Base-by-base conservation (phyloP, 1,284 basidiomycete species). In the Lignosus rhinocerotis region DNA sequence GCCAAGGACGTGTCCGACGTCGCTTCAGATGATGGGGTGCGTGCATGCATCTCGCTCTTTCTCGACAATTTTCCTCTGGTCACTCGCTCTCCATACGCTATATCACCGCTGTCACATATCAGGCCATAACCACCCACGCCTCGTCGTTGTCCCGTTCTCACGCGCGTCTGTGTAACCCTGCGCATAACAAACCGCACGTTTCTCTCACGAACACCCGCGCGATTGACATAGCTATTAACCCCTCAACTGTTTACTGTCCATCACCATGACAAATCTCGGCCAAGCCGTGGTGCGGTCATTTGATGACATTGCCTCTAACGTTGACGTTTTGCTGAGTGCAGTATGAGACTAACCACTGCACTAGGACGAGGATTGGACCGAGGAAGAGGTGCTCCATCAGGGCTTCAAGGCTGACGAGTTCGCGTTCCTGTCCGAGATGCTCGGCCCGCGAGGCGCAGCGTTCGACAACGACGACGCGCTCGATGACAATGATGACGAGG, bases 291-390 rank as follows among this genome's bases (percentile, higher is more conserved):
- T 25, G 25, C 25, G 2, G 25, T 4, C 25, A 25, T 25, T 25
- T 25, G 25, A 25, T 25, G 25, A 2, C 4, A 2, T 50, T 12
- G 5, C 30, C 21, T 10, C 41, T 25, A n/a, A 44, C 21, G 31
- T 10, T 25, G 12, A n/a, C 4, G 25, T 25, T 25, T 5, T 39
- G 11, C n/a, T n/a, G 36, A 8, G n/a, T n/a, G n/a, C n/a, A n/a
- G n/a, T n/a, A n/a, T n/a, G n/a, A 12, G 36, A 12, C 14, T 10
- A 36, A 36, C 34, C 2, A 2, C 34, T 10, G 10, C 17, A 55
- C 46, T 66, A 93, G 85, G 91, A 94, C 64, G 92, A 93, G 42
- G 91, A 93, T 32, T 96, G 94, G 94, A 82, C 85, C 10, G 93
- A 94, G 65, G 92, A 94, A 69, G 92, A 78, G 73, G 77, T 69